Evolutionary conservation across 192 early-diverging fungal species (phyloP), one percentile per base, ranked within the genome.

Genomic region (Geranomyces variabilis): DNA sequence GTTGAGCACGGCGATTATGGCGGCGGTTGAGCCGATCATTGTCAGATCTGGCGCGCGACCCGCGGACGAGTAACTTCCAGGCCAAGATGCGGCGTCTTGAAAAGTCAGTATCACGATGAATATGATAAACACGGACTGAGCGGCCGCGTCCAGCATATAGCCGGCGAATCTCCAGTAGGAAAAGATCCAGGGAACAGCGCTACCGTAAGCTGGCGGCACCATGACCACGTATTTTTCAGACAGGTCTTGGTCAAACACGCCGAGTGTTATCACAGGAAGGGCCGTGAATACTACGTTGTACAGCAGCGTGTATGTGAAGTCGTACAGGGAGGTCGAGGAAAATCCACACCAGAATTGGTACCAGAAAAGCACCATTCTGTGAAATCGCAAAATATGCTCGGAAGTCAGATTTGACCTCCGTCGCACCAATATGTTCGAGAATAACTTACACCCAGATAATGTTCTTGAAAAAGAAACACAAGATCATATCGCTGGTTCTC

Each of bases 381-480:
- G 21, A 43, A 69, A 31, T 15, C 53, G 28, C 21, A 10, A 10
- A 13, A 8, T 34, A 33, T 10, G 24, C 34, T 13, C 13, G 13
- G 30, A 33, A 33, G 9, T 22, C 10, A 12, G 34, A 24, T 36
- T 36, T 53, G 51, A 3, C 21, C 51, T n/a, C 51, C 4, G 15
- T 53, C 21, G 7, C 2, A 14, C 3, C 2, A 5, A 3, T 10
- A 41, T 10, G 36, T 41, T n/a, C 31, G 22, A 60, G 29, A 31
- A 30, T 10, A 43, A 53, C 79, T 77, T 74, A 84, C 78, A 77
- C 77, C 85, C 91, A 96, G 21, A 96, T 89, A 56, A 97, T 81
- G 74, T 94, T 96, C 79, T 99, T 99, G 84, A 93, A 96, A 66
- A 99, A 99, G 74, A 96, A 96, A 69, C 88, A 92, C 63, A 95